phyloP scores from a whole-genome alignment of 176 grass and related monocot genomes.

The Rhynchospora tenuis region DNA sequence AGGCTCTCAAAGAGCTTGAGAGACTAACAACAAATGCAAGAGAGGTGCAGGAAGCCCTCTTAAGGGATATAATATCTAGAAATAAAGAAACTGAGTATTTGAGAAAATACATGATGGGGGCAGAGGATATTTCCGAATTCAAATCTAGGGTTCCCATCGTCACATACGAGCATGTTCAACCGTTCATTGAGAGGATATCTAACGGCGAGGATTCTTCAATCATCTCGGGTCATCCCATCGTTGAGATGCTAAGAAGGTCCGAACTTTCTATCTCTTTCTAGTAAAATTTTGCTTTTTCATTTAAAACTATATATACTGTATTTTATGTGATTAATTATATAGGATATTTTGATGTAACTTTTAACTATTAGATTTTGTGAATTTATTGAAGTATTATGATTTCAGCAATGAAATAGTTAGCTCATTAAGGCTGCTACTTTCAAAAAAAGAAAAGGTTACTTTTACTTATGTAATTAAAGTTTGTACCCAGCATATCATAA shows the following conservation, averaged over 20 bases:
- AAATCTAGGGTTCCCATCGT: conserved; percentile 50
- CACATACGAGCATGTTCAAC: conserved; percentile 48
- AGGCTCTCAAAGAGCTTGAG: conserved; percentile 62
- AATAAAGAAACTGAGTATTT: conserved; percentile 65
- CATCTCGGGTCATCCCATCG: conserved; percentile 50
- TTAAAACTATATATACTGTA: no score
- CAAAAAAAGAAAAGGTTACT: no score
- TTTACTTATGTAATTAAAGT: not conserved
- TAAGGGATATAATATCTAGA: conserved; percentile 53
- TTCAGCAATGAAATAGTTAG: no score
- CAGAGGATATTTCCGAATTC: conserved; percentile 45
- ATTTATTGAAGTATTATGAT: no score
- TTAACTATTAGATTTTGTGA: no score
- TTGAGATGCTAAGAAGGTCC: conserved; percentile 63
- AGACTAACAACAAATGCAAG: conserved; percentile 49
- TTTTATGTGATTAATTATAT: no score
- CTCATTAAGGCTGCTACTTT: no score
- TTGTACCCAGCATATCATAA: not conserved
- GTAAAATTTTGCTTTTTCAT: not conserved
- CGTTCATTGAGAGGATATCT: conserved; percentile 56
- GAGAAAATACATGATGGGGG: conserved; percentile 56
- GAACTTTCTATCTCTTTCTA: not conserved
- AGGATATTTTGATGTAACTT: no score
- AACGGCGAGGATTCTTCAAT: conserved; percentile 59
- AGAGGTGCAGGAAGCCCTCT: conserved; percentile 49